A percentile compares a stretch with the other conserved stretches of the same genome.
Evolutionary conservation across 352 stramenopile genomes (phyloP).

Genomic region (Phytophthora foliorum): DNA sequence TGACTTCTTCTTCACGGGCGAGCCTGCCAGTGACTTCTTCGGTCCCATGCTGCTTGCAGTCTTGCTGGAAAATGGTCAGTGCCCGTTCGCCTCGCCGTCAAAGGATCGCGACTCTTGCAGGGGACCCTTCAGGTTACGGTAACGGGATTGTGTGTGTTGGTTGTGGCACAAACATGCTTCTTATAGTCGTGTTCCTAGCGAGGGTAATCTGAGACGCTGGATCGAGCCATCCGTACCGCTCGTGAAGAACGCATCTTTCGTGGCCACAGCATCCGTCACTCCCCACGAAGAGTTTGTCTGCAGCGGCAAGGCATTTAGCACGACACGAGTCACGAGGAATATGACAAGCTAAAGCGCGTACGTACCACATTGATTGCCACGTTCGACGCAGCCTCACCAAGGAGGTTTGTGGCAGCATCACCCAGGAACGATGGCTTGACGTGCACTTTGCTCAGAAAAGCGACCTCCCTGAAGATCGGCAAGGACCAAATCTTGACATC

Average conservation of each 20-base stretch:
- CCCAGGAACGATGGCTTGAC: slow-evolving; percentile 85
- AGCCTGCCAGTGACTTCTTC: slow-evolving; percentile 52
- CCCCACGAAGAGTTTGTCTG: slow-evolving; percentile 87
- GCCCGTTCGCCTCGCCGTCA: slow-evolving; percentile 10
- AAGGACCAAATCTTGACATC: slow-evolving; percentile 92
- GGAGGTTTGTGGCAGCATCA: slow-evolving; percentile 78
- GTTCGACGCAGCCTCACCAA: slow-evolving; percentile 84
- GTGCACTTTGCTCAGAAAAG: slow-evolving; percentile 77
- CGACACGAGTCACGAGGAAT: not conserved
- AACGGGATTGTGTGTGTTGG: slow-evolving; percentile 7
- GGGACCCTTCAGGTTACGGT: slow-evolving; percentile 27
- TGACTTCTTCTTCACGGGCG: slow-evolving; percentile 70
- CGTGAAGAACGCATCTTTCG: slow-evolving; percentile 85
- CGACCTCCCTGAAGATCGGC: slow-evolving; percentile 87
- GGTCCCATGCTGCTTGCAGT: slow-evolving; percentile 47
- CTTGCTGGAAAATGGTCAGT: slow-evolving; percentile 18
- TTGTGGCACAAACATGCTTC: slow-evolving; percentile 2
- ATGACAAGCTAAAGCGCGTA: slow-evolving; percentile 7
- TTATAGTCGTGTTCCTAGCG: slow-evolving; percentile 42
- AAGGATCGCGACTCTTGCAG: slow-evolving; percentile 43
- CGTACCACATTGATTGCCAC: slow-evolving; percentile 89
- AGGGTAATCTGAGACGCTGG: slow-evolving; percentile 77
- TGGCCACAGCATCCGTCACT: slow-evolving; percentile 85
- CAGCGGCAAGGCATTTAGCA: slow-evolving; percentile 3
- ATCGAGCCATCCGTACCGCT: slow-evolving; percentile 86